These are phyloP conservation scores for Aspergillus bombycis DNA, from an alignment of 2,329 filamentous ascomycete genomes.

Conservation along the genomic window DNA sequence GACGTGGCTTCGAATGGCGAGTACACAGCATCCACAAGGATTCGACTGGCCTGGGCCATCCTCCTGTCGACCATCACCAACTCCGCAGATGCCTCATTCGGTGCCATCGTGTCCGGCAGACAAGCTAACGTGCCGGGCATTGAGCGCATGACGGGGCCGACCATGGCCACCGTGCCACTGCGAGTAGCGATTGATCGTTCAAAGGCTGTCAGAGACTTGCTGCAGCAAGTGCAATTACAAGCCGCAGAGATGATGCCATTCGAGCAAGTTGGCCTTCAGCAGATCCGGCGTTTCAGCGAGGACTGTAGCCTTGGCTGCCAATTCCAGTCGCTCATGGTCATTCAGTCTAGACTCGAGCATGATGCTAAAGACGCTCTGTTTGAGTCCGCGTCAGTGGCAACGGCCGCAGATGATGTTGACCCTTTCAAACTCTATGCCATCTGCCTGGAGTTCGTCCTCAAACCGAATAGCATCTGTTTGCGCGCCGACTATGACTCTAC, in stretches of 20 bases:
- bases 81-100: slow-evolving; percentile 44
- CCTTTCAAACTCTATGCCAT: too few relatives aligned
- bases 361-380: too few relatives aligned
- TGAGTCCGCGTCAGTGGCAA: too few relatives aligned
- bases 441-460: too few relatives aligned
- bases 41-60: slow-evolving; percentile 40
- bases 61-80: slow-evolving; percentile 38
- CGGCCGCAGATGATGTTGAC: too few relatives aligned
- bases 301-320: neutral
- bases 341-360: neutral
- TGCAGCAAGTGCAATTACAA: too few relatives aligned
- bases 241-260: neutral
- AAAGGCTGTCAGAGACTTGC: too few relatives aligned
- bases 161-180: slow-evolving; percentile 18
- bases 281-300: neutral
- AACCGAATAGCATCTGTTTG: too few relatives aligned
- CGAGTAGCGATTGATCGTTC: slow-evolving; percentile 1
- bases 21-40: neutral
- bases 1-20: neutral
- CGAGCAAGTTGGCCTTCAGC: neutral
- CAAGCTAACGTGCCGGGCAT: slow-evolving; percentile 41
- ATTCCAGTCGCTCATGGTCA: neutral
- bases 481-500: too few relatives aligned
- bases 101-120: slow-evolving; percentile 44
- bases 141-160: slow-evolving; percentile 35